These are phyloP conservation scores for Zygosaccharomyces pseudobailii DNA, from an alignment of 1,139 yeast species.

Conservation along the genomic window DNA sequence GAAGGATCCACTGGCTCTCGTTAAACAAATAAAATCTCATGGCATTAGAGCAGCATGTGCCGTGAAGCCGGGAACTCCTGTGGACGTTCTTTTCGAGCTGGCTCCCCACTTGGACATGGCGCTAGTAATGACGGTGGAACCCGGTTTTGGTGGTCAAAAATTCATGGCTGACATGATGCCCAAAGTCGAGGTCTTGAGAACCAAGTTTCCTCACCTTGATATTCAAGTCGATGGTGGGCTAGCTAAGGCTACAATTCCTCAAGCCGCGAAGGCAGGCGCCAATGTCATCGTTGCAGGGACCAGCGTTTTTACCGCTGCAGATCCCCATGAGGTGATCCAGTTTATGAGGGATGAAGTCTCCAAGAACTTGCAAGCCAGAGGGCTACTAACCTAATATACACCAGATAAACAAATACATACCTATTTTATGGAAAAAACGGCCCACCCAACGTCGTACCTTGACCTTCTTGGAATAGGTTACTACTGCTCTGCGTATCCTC, in stretches of 20 bases:
- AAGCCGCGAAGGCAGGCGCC: slow-evolving; percentile 93
- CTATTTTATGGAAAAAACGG: slow-evolving; percentile 38
- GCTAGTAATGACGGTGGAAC: slow-evolving; percentile 96
- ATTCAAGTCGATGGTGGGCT: slow-evolving; percentile 98
- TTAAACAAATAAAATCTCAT: slow-evolving; percentile 64
- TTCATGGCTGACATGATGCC: slow-evolving; percentile 97
- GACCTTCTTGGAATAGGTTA: slow-evolving; percentile 47
- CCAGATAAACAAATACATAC: slow-evolving; percentile 5
- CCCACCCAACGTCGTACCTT: slow-evolving; percentile 83
- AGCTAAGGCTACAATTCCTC: slow-evolving; percentile 74
- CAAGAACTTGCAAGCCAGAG: slow-evolving; percentile 32
- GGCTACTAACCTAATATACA: slow-evolving; percentile 23
- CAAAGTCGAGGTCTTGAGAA: slow-evolving; percentile 74
- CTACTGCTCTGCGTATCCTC: slow-evolving; percentile 48
- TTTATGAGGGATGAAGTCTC: slow-evolving; percentile 61
- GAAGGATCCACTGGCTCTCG: slow-evolving; percentile 67
- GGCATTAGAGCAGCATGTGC: slow-evolving; percentile 97
- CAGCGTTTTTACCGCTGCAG: slow-evolving; percentile 77
- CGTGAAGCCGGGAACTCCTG: slow-evolving; percentile 89
- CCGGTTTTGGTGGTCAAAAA: slow-evolving; percentile 98
- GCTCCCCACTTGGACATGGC: slow-evolving; percentile 86
- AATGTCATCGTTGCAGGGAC: slow-evolving; percentile 98
- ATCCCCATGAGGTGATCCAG: slow-evolving; percentile 68
- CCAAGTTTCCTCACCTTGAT: slow-evolving; percentile 68
- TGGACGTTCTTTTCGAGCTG: slow-evolving; percentile 72